Conservation (phyloP, 441 rosid genomes). For the Populus hybrid region DNA sequence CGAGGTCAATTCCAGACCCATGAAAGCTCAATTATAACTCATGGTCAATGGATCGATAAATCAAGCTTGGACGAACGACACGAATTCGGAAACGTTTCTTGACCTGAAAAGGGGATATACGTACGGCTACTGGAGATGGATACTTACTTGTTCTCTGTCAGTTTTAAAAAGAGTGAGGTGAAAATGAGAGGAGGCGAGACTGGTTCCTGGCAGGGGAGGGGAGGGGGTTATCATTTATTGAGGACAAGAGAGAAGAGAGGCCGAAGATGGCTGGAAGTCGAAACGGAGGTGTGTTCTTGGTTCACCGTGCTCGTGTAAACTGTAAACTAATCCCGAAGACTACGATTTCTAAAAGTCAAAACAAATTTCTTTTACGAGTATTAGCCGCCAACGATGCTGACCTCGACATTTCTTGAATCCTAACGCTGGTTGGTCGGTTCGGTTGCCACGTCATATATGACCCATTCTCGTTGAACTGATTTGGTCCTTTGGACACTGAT, state of each 20-base stretch:
- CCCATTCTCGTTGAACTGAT: neutral
- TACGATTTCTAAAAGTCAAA: neutral
- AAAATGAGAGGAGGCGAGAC: too few species aligned
- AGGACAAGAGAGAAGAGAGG: neutral
- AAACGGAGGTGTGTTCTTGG: neutral
- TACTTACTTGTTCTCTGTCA: neutral
- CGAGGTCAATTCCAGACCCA: neutral
- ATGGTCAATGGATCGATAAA: neutral
- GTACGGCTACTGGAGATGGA: neutral
- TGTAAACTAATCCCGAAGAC: neutral
- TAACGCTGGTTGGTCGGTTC: neutral
- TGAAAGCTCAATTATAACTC: neutral
- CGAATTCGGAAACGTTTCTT: neutral
- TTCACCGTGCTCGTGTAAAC: neutral
- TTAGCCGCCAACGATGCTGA: neutral
- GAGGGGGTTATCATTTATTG: too few species aligned
- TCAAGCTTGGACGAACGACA: neutral
- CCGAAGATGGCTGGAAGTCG: neutral
- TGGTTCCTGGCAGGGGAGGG: too few species aligned
- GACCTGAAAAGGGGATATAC: too few species aligned
- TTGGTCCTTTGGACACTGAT: too few species aligned
- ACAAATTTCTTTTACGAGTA: neutral
- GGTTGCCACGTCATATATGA: neutral
- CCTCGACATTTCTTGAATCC: neutral
- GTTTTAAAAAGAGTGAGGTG: too few species aligned